Evolutionary conservation across 2,329 filamentous ascomycete species (phyloP).

Genomic region (Fusarium pseudonygamai): DNA sequence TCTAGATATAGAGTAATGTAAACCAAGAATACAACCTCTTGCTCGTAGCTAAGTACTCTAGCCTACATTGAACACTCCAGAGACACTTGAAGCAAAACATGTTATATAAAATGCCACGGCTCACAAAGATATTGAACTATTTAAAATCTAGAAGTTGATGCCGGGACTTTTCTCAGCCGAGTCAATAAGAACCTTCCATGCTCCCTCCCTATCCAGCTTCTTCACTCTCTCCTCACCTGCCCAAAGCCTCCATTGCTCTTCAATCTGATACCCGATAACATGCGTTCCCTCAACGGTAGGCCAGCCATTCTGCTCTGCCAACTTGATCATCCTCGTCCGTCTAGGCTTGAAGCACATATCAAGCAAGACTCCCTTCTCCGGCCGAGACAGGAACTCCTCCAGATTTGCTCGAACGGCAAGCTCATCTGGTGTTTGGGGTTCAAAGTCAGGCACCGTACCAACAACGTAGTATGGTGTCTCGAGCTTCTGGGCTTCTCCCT

Average conservation of each 20-base stretch:
- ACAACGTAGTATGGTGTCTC: conserved; percentile 11
- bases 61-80: too few relatives aligned
- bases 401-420: not conserved
- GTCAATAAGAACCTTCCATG: conserved; percentile 6
- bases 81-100: too few relatives aligned
- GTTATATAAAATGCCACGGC: too few relatives aligned
- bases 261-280: conserved; percentile 6
- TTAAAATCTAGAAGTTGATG: not conserved
- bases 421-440: not conserved
- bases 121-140: too few relatives aligned
- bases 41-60: too few relatives aligned
- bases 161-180: conserved; percentile 2
- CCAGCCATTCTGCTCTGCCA: conserved; percentile 3
- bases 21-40: too few relatives aligned
- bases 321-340: conserved; percentile 7
- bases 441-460: not conserved
- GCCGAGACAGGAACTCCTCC: not conserved
- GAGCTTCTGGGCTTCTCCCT: not conserved
- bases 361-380: not conserved
- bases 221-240: not conserved
- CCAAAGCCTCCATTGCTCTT: conserved; percentile 12
- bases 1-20: too few relatives aligned
- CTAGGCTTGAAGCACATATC: conserved; percentile 19
- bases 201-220: not conserved
- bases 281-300: conserved; percentile 1